phyloP scores from a whole-genome alignment of 2,329 filamentous ascomycete species.

The Beauveria australis region DNA sequence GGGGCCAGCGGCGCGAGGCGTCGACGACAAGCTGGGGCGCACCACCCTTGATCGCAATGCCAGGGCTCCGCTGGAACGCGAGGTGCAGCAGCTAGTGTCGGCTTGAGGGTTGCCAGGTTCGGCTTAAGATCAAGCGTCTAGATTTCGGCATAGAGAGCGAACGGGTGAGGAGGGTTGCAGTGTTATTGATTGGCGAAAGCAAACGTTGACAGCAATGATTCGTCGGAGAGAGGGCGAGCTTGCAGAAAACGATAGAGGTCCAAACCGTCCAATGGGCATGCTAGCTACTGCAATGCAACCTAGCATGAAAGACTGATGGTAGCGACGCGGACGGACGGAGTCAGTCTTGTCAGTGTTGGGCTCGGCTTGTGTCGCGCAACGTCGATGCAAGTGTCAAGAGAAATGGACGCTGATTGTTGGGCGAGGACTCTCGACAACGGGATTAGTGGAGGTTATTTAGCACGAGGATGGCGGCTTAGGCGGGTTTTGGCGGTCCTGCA shows the following conservation, averaged over 20 bases:
- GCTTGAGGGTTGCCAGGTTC: background rate
- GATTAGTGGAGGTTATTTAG: background rate
- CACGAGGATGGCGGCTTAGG: background rate
- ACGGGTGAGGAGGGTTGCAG: background rate
- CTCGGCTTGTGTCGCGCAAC: background rate
- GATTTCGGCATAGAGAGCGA: background rate
- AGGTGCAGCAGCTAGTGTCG: slow-evolving; percentile 1
- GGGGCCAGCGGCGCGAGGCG: slow-evolving; percentile 1
- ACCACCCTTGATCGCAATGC: slow-evolving; percentile 17
- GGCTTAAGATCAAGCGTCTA: background rate
- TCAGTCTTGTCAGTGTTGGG: background rate
- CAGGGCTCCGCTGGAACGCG: slow-evolving; percentile 20
- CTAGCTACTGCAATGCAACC: background rate
- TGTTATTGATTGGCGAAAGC: background rate
- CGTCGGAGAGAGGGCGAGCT: background rate
- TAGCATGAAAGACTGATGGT: background rate
- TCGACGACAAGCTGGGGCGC: background rate
- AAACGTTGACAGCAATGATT: background rate
- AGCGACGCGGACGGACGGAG: background rate
- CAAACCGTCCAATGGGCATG: too few species aligned
- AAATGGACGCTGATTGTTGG: background rate
- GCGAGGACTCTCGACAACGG: background rate
- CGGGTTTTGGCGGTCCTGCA: background rate
- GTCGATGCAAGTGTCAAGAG: background rate
- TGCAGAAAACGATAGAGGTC: background rate